Conservation (phyloP, 495 filamentous ascomycete species). For the Penicillium macrosclerotiorum region DNA sequence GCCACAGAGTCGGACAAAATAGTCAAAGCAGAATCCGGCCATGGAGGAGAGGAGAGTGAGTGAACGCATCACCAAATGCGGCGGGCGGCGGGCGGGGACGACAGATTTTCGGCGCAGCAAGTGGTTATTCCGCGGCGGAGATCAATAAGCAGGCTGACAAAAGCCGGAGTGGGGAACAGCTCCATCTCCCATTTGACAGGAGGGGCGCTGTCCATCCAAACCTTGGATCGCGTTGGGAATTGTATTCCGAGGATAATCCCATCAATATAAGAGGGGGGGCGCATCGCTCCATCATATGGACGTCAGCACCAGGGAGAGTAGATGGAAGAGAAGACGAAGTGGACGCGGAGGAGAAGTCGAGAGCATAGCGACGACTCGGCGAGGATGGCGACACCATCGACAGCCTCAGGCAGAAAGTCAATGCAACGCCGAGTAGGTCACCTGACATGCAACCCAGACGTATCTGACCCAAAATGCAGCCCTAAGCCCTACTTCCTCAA, state of each 20-base stretch:
- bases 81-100: constrained; percentile 16
- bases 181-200: too few species aligned
- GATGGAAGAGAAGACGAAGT: too few species aligned
- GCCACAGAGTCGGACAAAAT: neutral
- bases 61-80: constrained; percentile 2
- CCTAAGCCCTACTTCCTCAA: constrained; percentile 36
- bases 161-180: constrained; percentile 13
- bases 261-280: too few species aligned
- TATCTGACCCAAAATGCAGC: constrained; percentile 1
- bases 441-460: too few species aligned
- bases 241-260: neutral
- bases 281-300: too few species aligned
- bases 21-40: constrained; percentile 9
- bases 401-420: too few species aligned
- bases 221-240: constrained; percentile 4
- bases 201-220: too few species aligned
- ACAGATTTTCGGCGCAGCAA: neutral
- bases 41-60: constrained; percentile 5
- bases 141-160: constrained; percentile 32
- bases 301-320: too few species aligned
- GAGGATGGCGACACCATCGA: neutral
- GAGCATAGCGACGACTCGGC: neutral
- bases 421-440: too few species aligned
- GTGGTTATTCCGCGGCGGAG: constrained; percentile 7
- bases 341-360: too few species aligned